phyloP scores from a whole-genome alignment of 176 grass and related monocot genomes.

The Calamus simplicifolius region DNA sequence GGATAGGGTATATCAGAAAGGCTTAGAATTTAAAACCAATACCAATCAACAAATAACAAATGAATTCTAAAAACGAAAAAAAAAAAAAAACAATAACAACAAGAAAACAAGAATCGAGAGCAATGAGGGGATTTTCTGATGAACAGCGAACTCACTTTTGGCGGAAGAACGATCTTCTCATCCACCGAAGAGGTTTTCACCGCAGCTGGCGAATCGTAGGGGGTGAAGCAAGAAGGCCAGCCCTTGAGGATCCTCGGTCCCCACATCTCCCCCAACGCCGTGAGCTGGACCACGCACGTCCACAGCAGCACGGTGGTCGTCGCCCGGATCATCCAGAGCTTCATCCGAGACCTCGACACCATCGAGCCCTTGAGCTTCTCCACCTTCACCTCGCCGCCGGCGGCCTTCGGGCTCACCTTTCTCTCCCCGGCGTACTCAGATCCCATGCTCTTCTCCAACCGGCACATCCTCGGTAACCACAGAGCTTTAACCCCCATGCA shows the following conservation, averaged over 20 bases:
- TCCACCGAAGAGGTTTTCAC: conserved; percentile 16
- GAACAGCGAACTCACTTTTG: conserved; percentile 49
- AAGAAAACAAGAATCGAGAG: not conserved
- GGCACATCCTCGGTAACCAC: conserved; percentile 14
- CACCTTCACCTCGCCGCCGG: not conserved
- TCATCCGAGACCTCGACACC: conserved; percentile 48
- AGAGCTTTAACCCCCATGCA: not conserved
- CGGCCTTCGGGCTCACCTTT: conserved; percentile 3
- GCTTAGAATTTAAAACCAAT: no score
- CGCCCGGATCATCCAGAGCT: conserved; percentile 60
- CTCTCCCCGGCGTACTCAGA: conserved; percentile 9
- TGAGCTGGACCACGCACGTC: conserved; percentile 65
- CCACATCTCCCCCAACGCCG: conserved; percentile 48
- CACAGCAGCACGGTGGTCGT: conserved; percentile 76
- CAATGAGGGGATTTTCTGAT: not conserved
- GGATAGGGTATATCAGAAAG: no score
- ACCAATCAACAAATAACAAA: not conserved
- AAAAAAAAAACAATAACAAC: not conserved
- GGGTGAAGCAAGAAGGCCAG: conserved; percentile 63
- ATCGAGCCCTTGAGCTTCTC: conserved; percentile 24
- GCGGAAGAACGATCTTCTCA: conserved; percentile 38
- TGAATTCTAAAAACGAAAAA: not conserved
- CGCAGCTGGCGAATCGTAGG: conserved; percentile 3
- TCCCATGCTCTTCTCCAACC: conserved; percentile 12
- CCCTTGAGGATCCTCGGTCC: conserved; percentile 44